Conservation (phyloP, 371 early-diverging fungal species). For the Mortierella sp. region DNA sequence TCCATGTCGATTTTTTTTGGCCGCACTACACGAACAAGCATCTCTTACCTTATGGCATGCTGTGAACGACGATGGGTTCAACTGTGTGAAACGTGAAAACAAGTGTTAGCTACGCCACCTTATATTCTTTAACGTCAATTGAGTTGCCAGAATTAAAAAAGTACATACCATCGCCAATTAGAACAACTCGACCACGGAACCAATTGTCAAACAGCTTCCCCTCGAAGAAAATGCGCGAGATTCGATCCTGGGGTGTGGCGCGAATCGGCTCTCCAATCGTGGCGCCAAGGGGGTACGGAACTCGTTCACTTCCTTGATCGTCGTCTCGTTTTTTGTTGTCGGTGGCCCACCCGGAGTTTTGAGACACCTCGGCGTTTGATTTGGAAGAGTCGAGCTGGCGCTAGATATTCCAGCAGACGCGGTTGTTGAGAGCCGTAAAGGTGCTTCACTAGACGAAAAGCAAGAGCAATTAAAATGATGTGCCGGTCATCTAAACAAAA, state of each 20-base stretch:
- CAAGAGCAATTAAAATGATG: no score
- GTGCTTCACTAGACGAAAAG: neutral
- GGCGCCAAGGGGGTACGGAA: neutral
- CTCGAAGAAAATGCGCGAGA: constrained; percentile 12
- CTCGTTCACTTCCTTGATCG: neutral
- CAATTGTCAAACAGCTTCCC: constrained; percentile 22
- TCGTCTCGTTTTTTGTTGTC: neutral
- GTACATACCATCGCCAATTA: constrained; percentile 17
- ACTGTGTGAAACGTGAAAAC: neutral
- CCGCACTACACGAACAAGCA: neutral
- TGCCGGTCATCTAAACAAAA: neutral
- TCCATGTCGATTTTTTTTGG: neutral
- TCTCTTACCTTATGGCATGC: neutral
- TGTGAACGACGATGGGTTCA: neutral
- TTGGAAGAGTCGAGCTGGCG: neutral
- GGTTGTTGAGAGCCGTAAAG: neutral
- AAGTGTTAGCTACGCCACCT: neutral
- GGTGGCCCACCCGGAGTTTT: neutral
- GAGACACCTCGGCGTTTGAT: neutral
- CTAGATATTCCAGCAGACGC: neutral
- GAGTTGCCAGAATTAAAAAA: neutral
- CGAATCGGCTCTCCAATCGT: neutral
- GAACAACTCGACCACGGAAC: constrained; percentile 21
- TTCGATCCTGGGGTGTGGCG: neutral
- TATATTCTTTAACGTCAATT: neutral